These are phyloP conservation scores for Fusarium pseudocircinatum DNA, from an alignment of 2,329 filamentous ascomycete genomes.

Conservation along the genomic window DNA sequence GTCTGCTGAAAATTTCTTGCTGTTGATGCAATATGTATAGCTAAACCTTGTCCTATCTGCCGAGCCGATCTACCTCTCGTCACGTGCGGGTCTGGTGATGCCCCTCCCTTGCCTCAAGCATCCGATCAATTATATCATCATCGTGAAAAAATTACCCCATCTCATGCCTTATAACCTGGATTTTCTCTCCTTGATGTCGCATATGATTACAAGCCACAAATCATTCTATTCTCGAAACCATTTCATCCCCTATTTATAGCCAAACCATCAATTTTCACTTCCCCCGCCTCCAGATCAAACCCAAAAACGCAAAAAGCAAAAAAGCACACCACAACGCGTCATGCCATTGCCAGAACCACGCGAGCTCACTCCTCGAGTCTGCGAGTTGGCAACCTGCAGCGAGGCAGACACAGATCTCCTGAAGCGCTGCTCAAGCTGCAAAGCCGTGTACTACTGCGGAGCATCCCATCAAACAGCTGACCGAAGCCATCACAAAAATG, in stretches of 20 bases:
- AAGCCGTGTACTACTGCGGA: conserved; percentile 56
- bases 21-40: no score
- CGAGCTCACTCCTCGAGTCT: conserved; percentile 5
- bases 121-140: not conserved
- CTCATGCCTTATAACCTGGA: not conserved
- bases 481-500: conserved; percentile 50
- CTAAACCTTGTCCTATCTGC: not conserved
- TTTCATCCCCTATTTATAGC: not conserved
- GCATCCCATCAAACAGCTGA: conserved; percentile 54
- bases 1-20: fast-evolving
- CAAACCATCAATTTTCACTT: not conserved
- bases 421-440: conserved; percentile 54
- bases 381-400: conserved; percentile 18
- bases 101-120: not conserved
- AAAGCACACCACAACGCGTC: not conserved
- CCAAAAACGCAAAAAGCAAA: not conserved
- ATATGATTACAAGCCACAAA: fast-evolving
- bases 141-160: not conserved
- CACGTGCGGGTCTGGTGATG: not conserved
- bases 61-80: not conserved
- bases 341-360: not conserved
- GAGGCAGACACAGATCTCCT: not conserved
- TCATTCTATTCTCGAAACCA: fast-evolving
- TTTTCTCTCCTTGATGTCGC: fast-evolving
- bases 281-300: not conserved